phyloP scores from a whole-genome alignment of 2,329 filamentous ascomycete species.

The Cytospora schulzeri region DNA sequence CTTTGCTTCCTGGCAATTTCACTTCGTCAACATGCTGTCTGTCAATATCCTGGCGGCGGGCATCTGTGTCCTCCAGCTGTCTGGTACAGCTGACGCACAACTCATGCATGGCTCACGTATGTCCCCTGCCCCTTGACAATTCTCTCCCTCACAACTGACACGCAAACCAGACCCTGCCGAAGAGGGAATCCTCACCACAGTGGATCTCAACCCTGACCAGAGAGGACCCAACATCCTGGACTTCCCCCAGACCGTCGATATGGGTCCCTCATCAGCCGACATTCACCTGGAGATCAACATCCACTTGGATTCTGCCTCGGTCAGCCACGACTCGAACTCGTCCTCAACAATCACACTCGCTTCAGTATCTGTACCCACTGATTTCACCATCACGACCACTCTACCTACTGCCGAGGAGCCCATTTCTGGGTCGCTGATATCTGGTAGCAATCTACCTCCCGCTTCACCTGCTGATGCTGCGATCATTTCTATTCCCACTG shows the following conservation, averaged over 20 bases:
- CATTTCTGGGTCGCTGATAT: neutral
- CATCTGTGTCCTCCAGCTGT: constrained; percentile 13
- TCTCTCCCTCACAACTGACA: neutral
- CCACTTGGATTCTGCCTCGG: constrained; percentile 11
- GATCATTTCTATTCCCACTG: constrained; percentile 12
- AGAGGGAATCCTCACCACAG: constrained; percentile 3
- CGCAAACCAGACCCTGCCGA: neutral
- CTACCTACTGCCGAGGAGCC: constrained; percentile 2
- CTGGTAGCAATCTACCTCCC: neutral
- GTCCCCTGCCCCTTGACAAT: neutral
- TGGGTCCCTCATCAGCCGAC: constrained; percentile 10
- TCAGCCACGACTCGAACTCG: neutral
- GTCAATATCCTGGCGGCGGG: constrained; percentile 8
- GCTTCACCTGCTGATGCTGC: constrained; percentile 16
- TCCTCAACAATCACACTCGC: constrained; percentile 8
- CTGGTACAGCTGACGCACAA: neutral
- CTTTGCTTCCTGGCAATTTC: neutral
- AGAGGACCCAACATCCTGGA: constrained; percentile 5
- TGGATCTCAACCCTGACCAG: constrained; percentile 3
- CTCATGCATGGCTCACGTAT: neutral
- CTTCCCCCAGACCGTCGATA: constrained; percentile 14
- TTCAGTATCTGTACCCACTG: constrained; percentile 1
- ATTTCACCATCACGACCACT: neutral
- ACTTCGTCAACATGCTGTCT: constrained; percentile 11
- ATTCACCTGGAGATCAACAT: constrained; percentile 26